Conservation (phyloP, 306 rosid genomes). For the Acacia melanoxylon region DNA sequence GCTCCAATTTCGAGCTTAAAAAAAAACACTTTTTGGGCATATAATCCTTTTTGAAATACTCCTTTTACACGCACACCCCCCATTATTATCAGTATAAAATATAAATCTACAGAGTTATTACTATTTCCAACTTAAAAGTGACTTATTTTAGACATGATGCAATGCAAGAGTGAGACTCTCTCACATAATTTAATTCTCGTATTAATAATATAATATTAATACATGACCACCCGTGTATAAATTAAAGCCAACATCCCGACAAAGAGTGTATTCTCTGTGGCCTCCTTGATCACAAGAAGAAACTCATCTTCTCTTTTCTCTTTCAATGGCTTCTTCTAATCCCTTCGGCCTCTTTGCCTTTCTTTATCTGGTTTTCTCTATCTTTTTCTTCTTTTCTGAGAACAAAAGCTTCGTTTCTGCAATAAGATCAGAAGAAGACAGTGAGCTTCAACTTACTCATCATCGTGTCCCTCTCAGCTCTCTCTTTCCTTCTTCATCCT, state of each 20-base stretch:
- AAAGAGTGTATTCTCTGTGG: not conserved
- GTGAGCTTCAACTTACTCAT: not conserved
- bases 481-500: slow-evolving; percentile 56
- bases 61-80: too few relatives aligned
- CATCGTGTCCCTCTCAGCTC: slow-evolving; percentile 42
- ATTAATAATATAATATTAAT: not conserved
- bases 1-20: too few relatives aligned
- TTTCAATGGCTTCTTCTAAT: not conserved
- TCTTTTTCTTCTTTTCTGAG: slow-evolving; percentile 15
- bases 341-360: not conserved
- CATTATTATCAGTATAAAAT: too few relatives aligned
- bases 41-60: too few relatives aligned
- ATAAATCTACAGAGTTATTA: too few relatives aligned
- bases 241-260: not conserved
- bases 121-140: too few relatives aligned
- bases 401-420: slow-evolving; percentile 25
- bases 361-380: not conserved
- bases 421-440: slow-evolving; percentile 8
- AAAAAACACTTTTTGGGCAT: too few relatives aligned
- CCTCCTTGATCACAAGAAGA: not conserved
- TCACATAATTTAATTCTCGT: not conserved
- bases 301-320: not conserved
- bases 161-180: too few relatives aligned
- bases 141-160: too few relatives aligned
- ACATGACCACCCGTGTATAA: slow-evolving; percentile 11